Conservation (phyloP, 345 rosid species). For the Boechera stricta region DNA sequence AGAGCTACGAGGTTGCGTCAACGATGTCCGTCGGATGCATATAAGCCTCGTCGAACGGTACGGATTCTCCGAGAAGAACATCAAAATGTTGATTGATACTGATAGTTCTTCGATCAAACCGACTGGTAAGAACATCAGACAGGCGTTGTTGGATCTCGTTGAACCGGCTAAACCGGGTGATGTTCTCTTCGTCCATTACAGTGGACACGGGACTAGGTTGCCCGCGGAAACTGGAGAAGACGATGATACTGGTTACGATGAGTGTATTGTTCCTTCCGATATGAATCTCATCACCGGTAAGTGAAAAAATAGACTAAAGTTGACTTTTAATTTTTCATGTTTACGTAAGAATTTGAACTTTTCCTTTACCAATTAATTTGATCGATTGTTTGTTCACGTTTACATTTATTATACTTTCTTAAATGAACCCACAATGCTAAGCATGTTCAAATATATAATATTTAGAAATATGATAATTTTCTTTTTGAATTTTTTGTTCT, state of each 20-base stretch:
- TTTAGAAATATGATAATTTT: no score
- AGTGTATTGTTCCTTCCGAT: constrained; percentile 91
- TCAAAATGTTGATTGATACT: constrained; percentile 72
- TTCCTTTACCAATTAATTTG: not conserved
- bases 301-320: not conserved
- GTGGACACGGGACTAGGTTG: constrained; percentile 95
- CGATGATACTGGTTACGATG: constrained; percentile 96
- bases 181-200: constrained; percentile 80
- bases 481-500: no score
- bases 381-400: not conserved
- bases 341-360: not conserved
- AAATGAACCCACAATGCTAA: not conserved
- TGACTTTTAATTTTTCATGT: constrained; percentile 11
- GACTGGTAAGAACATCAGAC: constrained; percentile 78
- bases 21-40: constrained; percentile 78
- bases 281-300: constrained; percentile 96
- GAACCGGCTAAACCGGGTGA: constrained; percentile 68
- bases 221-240: constrained; percentile 97
- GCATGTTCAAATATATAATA: no score
- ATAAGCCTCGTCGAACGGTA: constrained; percentile 60
- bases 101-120: constrained; percentile 67
- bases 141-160: constrained; percentile 58
- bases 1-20: constrained; percentile 83
- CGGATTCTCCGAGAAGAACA: constrained; percentile 69
- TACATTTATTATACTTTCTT: no score